These are phyloP conservation scores for Dryadomyces sulphureus DNA, from an alignment of 2,329 filamentous ascomycete genomes.

Conservation along the genomic window DNA sequence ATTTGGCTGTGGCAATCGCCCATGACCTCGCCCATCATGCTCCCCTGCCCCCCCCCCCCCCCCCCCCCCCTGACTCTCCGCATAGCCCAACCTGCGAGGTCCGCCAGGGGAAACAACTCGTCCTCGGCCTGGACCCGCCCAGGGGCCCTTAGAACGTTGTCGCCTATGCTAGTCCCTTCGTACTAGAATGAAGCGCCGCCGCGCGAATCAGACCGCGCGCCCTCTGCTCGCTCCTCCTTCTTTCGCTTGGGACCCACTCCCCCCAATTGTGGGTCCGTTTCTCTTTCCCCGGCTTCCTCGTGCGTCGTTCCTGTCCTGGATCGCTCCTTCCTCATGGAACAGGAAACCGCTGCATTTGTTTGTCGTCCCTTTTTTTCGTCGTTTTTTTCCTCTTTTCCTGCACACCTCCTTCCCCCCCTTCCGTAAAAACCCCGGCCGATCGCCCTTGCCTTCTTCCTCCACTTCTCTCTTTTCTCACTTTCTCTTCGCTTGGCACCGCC, in stretches of 20 bases:
- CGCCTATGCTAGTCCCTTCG: no score
- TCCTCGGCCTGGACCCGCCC: no score
- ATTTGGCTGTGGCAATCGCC: neutral
- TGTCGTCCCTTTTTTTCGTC: neutral
- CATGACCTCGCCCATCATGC: no score
- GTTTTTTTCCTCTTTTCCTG: neutral
- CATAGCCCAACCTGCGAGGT: no score
- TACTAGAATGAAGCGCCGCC: no score
- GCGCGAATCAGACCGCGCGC: neutral
- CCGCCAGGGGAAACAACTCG: no score
- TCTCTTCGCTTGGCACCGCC: neutral
- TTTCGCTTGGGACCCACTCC: neutral
- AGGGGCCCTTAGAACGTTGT: no score
- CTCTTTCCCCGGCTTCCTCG: conserved; percentile 2
- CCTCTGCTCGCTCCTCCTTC: neutral
- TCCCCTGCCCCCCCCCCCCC: neutral
- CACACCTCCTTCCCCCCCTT: neutral
- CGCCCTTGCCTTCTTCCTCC: neutral
- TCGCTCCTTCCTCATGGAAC: conserved; percentile 2
- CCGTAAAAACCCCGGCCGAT: neutral
- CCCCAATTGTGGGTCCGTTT: neutral
- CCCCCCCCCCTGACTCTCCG: no score
- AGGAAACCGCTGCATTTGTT: neutral
- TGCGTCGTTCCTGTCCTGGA: neutral
- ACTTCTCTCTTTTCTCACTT: no score